phyloP scores from a whole-genome alignment of 768 basidiomycete genomes.

The Coprinopsis strossmayeri region DNA sequence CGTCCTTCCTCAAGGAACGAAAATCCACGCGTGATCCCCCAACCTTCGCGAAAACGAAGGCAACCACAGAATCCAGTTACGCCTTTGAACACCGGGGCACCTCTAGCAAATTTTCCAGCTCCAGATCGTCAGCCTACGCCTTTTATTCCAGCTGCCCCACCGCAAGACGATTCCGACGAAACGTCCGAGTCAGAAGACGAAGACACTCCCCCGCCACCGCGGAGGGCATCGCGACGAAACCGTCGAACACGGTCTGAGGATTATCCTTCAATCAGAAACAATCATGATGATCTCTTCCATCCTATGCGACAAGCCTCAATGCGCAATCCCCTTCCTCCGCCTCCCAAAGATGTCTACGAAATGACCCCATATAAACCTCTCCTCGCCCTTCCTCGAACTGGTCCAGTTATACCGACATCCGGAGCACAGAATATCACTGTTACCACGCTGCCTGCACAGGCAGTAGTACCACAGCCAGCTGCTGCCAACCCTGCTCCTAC shows the following conservation, averaged over 20 bases:
- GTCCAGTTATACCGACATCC: constrained; percentile 26
- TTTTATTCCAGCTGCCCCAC: constrained; percentile 16
- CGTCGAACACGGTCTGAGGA: constrained; percentile 9
- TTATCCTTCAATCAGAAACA: constrained; percentile 17
- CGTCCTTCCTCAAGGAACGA: no score
- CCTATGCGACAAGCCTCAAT: constrained; percentile 20
- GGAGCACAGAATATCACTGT: constrained; percentile 11
- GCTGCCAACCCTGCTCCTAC: background rate
- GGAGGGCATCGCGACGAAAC: constrained; percentile 2
- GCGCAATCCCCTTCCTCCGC: constrained; percentile 56
- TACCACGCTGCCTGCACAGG: no score
- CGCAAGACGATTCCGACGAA: constrained; percentile 9
- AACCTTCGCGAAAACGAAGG: no score
- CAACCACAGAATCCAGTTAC: no score
- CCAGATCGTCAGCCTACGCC: constrained; percentile 22
- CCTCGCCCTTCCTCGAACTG: constrained; percentile 45
- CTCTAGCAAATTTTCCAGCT: constrained; percentile 7
- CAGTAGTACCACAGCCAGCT: no score
- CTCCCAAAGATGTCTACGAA: constrained; percentile 56
- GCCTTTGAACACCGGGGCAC: no score
- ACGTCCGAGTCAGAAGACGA: constrained; percentile 17
- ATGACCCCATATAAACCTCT: constrained; percentile 50
- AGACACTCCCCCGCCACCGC: constrained; percentile 13
- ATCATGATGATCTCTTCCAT: constrained; percentile 24
- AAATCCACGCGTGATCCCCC: no score